Base-by-base conservation (phyloP, 306 rosid genomes). In the Castanea crenata region DNA sequence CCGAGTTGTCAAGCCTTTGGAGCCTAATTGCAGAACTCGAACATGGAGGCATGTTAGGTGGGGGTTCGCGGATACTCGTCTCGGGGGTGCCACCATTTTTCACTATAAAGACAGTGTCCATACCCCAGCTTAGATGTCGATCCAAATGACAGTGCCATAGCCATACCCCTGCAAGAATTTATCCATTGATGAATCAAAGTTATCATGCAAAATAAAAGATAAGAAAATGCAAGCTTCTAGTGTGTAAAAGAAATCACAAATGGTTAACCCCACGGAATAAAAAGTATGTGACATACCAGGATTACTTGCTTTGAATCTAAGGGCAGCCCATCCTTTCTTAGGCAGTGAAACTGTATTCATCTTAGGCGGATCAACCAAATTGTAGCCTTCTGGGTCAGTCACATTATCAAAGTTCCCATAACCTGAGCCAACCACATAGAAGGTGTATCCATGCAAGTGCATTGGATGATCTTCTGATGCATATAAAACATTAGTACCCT, bases 371-470 rank as follows among this genome's bases (percentile, higher is more conserved):
- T 83, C 86, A 71, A 75, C 74, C 80, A 83, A 75, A 71, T 83
- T 83, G 62, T 79, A 83, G 4, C 78, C 68, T 7, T 20, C 1
- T 15, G 85, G 82, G 7, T 69, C 64, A 9, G 73, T 73, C 18
- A 13, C 63, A 2, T 46, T 23, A 56, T 85, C 55, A 14, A 74
- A 85, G 55, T 82, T 85, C 1, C 88, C 88, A 16, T 3, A 25
- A 29, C 85, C 88, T 2, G 59, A 63, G 38, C 88, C 88, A 19
- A 85, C 84, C 29, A 79, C 32, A n/a, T 59, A 85, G 74, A 82
- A 85, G 55, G 64, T 79, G 49, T 38, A 85, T 6, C 88, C 88
- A 51, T 85, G 88, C n/a, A 85, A 71, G 57, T 85, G 88, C 74
- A 81, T 75, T 3, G 88, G 88, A 73, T 85, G 88, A 74, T 79